phyloP scores from a whole-genome alignment of 208 protist species.

The Crithidia sp. region DNA sequence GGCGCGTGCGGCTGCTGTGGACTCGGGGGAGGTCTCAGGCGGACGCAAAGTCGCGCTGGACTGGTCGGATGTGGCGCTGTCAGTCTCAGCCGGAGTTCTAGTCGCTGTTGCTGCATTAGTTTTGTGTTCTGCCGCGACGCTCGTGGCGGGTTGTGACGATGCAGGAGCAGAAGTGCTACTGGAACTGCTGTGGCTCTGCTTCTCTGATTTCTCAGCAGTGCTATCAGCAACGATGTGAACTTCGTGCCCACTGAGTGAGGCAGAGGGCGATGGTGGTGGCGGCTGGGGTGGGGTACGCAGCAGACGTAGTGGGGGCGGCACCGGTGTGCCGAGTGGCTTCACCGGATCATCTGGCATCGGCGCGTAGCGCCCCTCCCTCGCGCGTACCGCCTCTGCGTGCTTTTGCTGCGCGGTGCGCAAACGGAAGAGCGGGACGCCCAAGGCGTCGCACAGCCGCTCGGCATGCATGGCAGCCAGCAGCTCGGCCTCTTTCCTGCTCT shows the following conservation, averaged over 20 bases:
- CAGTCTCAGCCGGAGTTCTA: too few relatives aligned
- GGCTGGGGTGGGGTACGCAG: slow-evolving; percentile 14
- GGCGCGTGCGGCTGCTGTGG: not conserved
- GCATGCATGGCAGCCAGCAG: slow-evolving; percentile 88
- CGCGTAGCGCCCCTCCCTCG: slow-evolving; percentile 58
- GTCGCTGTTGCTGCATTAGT: too few relatives aligned
- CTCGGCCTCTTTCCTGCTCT: slow-evolving; percentile 73
- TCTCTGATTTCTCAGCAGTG: not conserved
- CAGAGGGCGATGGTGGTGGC: not conserved
- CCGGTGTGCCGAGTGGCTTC: slow-evolving; percentile 55
- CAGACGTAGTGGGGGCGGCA: slow-evolving; percentile 78
- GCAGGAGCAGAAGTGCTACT: too few relatives aligned
- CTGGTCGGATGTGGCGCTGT: too few relatives aligned
- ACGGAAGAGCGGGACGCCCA: slow-evolving; percentile 72
- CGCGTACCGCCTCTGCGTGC: slow-evolving; percentile 57
- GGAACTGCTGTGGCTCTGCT: not conserved
- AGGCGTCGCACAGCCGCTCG: slow-evolving; percentile 73
- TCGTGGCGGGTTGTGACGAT: too few relatives aligned
- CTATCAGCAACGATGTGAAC: not conserved
- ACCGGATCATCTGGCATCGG: slow-evolving; percentile 74
- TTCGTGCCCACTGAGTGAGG: not conserved
- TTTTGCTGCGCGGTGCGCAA: slow-evolving; percentile 72
- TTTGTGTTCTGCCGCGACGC: too few relatives aligned
- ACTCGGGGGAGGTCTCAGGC: not conserved
- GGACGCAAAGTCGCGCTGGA: too few relatives aligned